Evolutionary conservation across 2,329 filamentous ascomycete species (phyloP).

Genomic region (Verticillium nonalfalfae): DNA sequence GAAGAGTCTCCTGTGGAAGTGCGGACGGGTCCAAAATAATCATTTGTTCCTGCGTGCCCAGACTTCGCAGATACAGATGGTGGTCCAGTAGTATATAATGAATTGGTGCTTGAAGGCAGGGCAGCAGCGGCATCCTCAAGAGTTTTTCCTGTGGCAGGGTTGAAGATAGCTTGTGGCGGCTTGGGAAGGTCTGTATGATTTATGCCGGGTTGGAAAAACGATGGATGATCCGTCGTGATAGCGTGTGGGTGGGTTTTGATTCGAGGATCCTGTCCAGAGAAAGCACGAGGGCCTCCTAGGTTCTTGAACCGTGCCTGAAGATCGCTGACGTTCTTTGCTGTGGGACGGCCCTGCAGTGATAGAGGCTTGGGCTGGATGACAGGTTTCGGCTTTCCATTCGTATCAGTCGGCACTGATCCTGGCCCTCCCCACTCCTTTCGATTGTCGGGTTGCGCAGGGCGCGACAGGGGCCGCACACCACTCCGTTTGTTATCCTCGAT

Average conservation of each 20-base stretch:
- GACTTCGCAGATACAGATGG: neutral
- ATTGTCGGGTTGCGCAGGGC: neutral
- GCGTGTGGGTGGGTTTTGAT: conserved; percentile 39
- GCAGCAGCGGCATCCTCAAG: conserved; percentile 38
- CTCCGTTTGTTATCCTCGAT: conserved; percentile 57
- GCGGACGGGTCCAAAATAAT: conserved; percentile 27
- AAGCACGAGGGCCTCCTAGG: conserved; percentile 36
- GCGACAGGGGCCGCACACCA: conserved; percentile 41
- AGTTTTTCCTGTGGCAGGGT: conserved; percentile 66
- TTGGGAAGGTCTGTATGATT: conserved; percentile 38
- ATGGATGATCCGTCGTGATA: conserved; percentile 18
- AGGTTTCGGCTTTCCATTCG: conserved; percentile 30
- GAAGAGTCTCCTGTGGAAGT: conserved; percentile 9
- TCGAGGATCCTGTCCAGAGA: conserved; percentile 43
- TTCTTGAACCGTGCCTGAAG: conserved; percentile 52
- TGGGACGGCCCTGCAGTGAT: conserved; percentile 52
- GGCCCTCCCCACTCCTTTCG: neutral
- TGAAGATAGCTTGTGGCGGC: conserved; percentile 69
- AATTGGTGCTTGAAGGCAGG: conserved; percentile 52
- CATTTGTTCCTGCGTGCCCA: conserved; percentile 9
- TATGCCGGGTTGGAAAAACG: neutral
- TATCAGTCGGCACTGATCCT: conserved; percentile 1
- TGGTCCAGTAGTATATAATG: conserved; percentile 2
- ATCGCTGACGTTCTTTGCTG: conserved; percentile 34
- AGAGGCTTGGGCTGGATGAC: conserved; percentile 61